Percentiles rank a stretch among this genome's conserved stretches.
Evolutionary conservation across 225 moss, liverwort and hornwort genomes (phyloP).

Genomic region (Asterella californica): DNA sequence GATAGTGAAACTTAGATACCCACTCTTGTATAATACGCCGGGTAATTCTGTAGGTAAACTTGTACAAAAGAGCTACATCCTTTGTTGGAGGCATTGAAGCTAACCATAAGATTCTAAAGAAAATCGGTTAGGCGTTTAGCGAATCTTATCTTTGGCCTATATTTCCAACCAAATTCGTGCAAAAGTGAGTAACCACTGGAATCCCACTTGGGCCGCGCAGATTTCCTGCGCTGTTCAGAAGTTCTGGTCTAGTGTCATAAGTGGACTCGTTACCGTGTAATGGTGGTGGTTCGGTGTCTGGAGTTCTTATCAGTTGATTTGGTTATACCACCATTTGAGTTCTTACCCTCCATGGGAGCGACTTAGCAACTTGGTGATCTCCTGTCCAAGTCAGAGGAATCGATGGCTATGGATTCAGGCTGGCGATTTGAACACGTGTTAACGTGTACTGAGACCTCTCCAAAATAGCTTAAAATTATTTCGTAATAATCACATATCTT

Average conservation of each 20-base stretch:
- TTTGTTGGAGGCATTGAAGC: conserved; percentile 13
- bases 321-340: too few relatives aligned
- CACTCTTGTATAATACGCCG: conserved; percentile 10
- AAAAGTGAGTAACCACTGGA: neutral
- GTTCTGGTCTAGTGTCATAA: neutral
- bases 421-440: too few relatives aligned
- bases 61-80: conserved; percentile 16
- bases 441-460: too few relatives aligned
- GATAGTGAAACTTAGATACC: conserved; percentile 12
- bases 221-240: neutral
- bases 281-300: neutral
- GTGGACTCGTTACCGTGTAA: neutral
- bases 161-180: conserved; percentile 7
- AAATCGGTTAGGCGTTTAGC: neutral
- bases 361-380: too few relatives aligned
- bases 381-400: too few relatives aligned
- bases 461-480: too few relatives aligned
- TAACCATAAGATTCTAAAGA: neutral
- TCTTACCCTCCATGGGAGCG: too few relatives aligned
- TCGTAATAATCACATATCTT: too few relatives aligned
- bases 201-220: neutral
- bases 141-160: conserved; percentile 2
- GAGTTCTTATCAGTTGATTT: too few relatives aligned
- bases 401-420: too few relatives aligned
- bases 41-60: conserved; percentile 7